phyloP scores from a whole-genome alignment of 116 monocot species.

The Trichopus zeylanicus region DNA sequence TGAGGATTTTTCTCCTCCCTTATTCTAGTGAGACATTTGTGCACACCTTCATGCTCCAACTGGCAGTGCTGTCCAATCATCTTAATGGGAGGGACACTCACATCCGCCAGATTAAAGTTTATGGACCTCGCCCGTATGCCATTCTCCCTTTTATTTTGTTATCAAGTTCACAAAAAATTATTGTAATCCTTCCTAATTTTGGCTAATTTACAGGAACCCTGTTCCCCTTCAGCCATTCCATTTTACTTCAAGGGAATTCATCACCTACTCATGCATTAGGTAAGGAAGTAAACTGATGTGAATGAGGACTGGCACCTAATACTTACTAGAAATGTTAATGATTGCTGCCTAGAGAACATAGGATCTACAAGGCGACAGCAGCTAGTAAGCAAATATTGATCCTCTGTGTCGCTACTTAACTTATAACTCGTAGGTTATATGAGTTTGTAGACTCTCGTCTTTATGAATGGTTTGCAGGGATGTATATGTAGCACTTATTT shows the following conservation, averaged over 20 bases:
- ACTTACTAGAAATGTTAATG: no score
- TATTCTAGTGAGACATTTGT: constrained; percentile 76
- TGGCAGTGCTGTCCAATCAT: constrained; percentile 58
- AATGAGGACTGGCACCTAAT: no score
- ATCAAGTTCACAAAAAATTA: not conserved
- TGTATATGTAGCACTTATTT: no score
- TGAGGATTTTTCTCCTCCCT: constrained; percentile 5
- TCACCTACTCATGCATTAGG: constrained; percentile 65
- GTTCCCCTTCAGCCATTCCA: constrained; percentile 91
- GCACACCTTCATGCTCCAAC: constrained; percentile 94
- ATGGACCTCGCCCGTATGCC: constrained; percentile 80
- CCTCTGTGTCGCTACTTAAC: no score
- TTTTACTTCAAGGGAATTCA: constrained; percentile 78
- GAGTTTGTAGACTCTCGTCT: no score
- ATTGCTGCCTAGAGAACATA: no score
- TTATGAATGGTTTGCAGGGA: no score
- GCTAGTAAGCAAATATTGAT: no score
- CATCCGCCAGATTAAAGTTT: constrained; percentile 82
- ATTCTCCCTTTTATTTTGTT: not conserved
- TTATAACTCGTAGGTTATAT: no score
- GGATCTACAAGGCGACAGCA: no score
- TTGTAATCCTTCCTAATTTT: not conserved
- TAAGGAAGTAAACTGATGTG: constrained; percentile 13
- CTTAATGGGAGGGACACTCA: constrained; percentile 76
- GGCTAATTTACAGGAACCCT: constrained; percentile 63